A percentile compares a stretch with the other conserved stretches of the same genome.
These are phyloP conservation scores for Gynandropsis gynandra DNA, from an alignment of 345 rosid species.

Conservation along the genomic window DNA sequence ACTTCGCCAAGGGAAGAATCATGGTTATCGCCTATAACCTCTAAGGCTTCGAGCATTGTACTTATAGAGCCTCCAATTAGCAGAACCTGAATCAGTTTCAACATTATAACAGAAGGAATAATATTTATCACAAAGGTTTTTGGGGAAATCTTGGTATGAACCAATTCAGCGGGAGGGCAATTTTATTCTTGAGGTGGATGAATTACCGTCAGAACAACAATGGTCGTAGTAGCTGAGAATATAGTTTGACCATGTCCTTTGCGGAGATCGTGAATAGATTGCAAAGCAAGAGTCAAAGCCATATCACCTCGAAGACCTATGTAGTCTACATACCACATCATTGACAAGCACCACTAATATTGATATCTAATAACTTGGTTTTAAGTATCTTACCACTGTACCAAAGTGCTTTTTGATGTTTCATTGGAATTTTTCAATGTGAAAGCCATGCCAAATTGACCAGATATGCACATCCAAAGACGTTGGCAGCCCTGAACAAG, in stretches of 20 bases:
- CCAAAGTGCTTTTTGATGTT: constrained; percentile 98
- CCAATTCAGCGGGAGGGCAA: not conserved
- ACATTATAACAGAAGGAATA: constrained; percentile 28
- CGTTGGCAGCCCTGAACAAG: constrained; percentile 79
- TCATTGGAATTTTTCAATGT: constrained; percentile 67
- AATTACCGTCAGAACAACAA: constrained; percentile 82
- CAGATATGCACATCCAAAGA: constrained; percentile 91
- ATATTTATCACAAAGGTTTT: constrained; percentile 49
- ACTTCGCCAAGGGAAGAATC: constrained; percentile 61
- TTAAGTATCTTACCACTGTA: constrained; percentile 79
- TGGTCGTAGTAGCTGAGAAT: constrained; percentile 95
- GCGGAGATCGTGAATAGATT: constrained; percentile 91
- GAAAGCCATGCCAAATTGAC: constrained; percentile 80
- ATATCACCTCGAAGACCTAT: constrained; percentile 95
- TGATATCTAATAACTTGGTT: constrained; percentile 16
- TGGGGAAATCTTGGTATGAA: not conserved
- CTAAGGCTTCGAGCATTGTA: constrained; percentile 90
- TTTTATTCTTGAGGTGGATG: constrained; percentile 25
- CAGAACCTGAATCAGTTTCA: constrained; percentile 52
- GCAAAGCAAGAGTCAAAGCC: constrained; percentile 99
- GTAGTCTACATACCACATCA: constrained; percentile 31
- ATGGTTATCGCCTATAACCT: constrained; percentile 79
- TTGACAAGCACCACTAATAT: constrained; percentile 6
- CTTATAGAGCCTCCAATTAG: constrained; percentile 98
- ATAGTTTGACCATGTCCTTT: constrained; percentile 99